phyloP scores from a whole-genome alignment of 2,329 filamentous ascomycete genomes.

The Aspergillus oerlinghausenensis region DNA sequence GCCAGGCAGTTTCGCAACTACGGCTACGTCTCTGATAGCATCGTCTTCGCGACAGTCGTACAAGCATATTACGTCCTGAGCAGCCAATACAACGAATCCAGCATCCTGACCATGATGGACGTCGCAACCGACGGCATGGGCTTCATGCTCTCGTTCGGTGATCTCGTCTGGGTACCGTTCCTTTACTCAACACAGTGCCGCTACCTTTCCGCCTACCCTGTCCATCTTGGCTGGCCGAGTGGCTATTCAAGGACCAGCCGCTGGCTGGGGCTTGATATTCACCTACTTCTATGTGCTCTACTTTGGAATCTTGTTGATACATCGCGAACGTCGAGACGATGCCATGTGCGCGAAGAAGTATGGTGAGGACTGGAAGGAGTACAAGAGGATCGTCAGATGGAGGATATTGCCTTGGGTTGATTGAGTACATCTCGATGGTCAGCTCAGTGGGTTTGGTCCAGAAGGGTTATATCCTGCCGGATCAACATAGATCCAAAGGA shows the following conservation, averaged over 20 bases:
- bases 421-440: slow-evolving; percentile 35
- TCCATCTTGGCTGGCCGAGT: slow-evolving; percentile 63
- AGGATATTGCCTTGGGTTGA: slow-evolving; percentile 79
- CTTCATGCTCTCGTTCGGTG: slow-evolving; percentile 87
- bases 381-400: slow-evolving; percentile 72
- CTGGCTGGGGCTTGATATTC: slow-evolving; percentile 73
- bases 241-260: slow-evolving; percentile 6
- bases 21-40: slow-evolving; percentile 76
- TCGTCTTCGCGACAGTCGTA: slow-evolving; percentile 67
- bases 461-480: too few species aligned
- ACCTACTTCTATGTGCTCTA: slow-evolving; percentile 92
- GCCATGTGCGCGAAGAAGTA: slow-evolving; percentile 79
- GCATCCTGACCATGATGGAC: slow-evolving; percentile 86
- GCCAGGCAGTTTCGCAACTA: slow-evolving; percentile 80
- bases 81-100: slow-evolving; percentile 74
- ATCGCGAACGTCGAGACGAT: slow-evolving; percentile 70
- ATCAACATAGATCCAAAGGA: too few species aligned
- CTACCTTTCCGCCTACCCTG: slow-evolving; percentile 74
- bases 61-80: slow-evolving; percentile 79
- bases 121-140: slow-evolving; percentile 87
- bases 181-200: slow-evolving; percentile 75
- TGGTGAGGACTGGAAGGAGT: slow-evolving; percentile 80
- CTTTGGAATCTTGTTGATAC: slow-evolving; percentile 77
- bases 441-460: too few species aligned
- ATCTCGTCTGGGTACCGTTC: slow-evolving; percentile 86